Percentiles rank a stretch among this genome's conserved stretches.
These are phyloP conservation scores for Neohortaea acidophila DNA, from an alignment of 495 filamentous ascomycete genomes.

Conservation along the genomic window DNA sequence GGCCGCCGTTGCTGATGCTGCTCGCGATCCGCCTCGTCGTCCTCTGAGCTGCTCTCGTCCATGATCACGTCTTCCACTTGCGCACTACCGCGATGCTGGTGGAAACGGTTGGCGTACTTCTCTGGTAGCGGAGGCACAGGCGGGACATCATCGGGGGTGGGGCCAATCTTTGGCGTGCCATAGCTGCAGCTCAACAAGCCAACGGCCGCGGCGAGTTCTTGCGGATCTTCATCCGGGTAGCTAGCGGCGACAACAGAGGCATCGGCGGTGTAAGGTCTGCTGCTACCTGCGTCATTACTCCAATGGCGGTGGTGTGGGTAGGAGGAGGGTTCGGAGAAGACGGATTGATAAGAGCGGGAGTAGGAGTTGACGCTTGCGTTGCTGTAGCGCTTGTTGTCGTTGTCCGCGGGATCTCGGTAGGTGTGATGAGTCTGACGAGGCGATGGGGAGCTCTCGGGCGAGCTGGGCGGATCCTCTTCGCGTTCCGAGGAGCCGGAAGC, in stretches of 20 bases:
- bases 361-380: constrained; percentile 51
- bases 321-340: constrained; percentile 32
- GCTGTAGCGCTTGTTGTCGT: constrained; percentile 50
- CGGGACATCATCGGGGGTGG: constrained; percentile 60
- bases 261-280: constrained; percentile 28
- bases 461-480: constrained; percentile 49
- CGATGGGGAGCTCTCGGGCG: constrained; percentile 55
- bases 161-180: constrained; percentile 58
- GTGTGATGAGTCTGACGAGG: constrained; percentile 47
- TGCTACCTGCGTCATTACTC: constrained; percentile 26
- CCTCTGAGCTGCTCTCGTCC: constrained; percentile 47
- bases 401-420: constrained; percentile 39
- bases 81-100: constrained; percentile 20
- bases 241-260: constrained; percentile 31
- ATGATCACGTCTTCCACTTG: constrained; percentile 55
- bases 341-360: constrained; percentile 74
- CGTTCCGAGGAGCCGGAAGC: constrained; percentile 64
- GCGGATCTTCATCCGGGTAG: constrained; percentile 53
- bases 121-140: constrained; percentile 75
- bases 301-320: constrained; percentile 42
- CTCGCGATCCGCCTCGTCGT: constrained; percentile 61
- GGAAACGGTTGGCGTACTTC: constrained; percentile 32
- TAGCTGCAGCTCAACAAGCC: constrained; percentile 83
- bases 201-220: constrained; percentile 74
- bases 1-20: no score